Evolutionary conservation across 1,284 basidiomycete species (phyloP).

Genomic region (Pholiota adiposa): DNA sequence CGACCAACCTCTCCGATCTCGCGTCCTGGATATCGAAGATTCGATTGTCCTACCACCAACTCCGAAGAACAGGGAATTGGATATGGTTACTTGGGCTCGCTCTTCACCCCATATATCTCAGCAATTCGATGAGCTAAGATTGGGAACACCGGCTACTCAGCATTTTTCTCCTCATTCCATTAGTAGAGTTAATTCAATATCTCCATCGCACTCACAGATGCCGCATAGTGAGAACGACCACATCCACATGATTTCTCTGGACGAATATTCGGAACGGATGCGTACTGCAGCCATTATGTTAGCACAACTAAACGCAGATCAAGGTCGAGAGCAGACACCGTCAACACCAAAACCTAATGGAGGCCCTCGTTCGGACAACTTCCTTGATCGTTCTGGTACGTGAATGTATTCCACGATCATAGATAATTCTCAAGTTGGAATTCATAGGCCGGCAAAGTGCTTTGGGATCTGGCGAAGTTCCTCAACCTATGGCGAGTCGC

Average conservation of each 20-base stretch:
- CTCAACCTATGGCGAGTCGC: conserved; percentile 27
- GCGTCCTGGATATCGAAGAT: conserved; percentile 77
- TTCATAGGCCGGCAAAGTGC: conserved; percentile 16
- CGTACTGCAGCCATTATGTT: conserved; percentile 98
- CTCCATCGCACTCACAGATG: conserved; percentile 17
- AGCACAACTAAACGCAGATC: conserved; percentile 90
- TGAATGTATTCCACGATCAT: background rate
- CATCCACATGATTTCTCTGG: conserved; percentile 60
- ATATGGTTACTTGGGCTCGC: conserved; percentile 83
- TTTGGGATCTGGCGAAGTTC: conserved; percentile 15
- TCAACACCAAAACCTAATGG: conserved; percentile 19
- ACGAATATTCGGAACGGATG: conserved; percentile 99
- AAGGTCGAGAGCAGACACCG: conserved; percentile 53
- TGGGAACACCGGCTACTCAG: conserved; percentile 17
- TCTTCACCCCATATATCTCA: conserved; percentile 57
- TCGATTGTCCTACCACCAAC: conserved; percentile 77
- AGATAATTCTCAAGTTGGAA: background rate
- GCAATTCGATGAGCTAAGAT: conserved; percentile 16
- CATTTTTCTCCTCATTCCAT: conserved; percentile 22
- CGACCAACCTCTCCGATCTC: conserved; percentile 72
- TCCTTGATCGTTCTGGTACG: conserved; percentile 20
- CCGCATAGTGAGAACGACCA: conserved; percentile 20
- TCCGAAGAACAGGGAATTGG: conserved; percentile 90
- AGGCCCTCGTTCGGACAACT: conserved; percentile 15
- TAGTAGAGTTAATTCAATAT: conserved; percentile 14